phyloP scores from a whole-genome alignment of 257 asterid genomes.

The Coffea eugenioides region DNA sequence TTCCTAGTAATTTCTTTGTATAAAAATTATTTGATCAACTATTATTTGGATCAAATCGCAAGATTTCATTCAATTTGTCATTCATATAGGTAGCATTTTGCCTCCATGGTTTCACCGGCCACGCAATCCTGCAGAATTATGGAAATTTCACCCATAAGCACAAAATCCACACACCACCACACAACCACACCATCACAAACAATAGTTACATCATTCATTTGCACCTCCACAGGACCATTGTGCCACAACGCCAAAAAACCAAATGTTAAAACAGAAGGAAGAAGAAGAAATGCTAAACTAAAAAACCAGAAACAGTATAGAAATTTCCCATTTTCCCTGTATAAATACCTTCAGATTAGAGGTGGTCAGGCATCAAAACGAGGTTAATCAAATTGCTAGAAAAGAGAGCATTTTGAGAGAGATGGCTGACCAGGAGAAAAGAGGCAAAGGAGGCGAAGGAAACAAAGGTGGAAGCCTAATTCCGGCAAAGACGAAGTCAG shows the following conservation, averaged over 20 bases:
- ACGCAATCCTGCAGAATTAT: not conserved
- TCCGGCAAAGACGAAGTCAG: constrained; percentile 7
- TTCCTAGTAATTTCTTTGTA: not conserved
- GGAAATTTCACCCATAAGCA: not conserved
- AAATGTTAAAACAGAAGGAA: too few species aligned
- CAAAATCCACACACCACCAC: not conserved
- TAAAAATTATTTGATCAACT: too few species aligned
- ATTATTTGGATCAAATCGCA: too few species aligned
- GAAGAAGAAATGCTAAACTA: too few species aligned
- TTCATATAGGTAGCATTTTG: not conserved
- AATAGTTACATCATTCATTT: too few species aligned
- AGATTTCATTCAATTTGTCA: not conserved
- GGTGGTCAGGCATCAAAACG: not conserved
- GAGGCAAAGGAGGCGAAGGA: not conserved
- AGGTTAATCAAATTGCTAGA: not conserved
- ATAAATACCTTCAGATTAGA: not conserved
- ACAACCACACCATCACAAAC: not conserved
- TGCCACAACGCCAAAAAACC: too few species aligned
- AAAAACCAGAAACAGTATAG: not conserved
- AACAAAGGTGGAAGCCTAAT: constrained; percentile 2
- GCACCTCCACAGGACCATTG: too few species aligned
- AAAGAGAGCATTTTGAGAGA: not conserved
- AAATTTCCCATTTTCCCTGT: not conserved
- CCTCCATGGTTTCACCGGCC: not conserved
- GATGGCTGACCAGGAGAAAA: not conserved